These are phyloP conservation scores for Yamadazyma ubonensis DNA, from an alignment of 805 yeast species.

Conservation along the genomic window DNA sequence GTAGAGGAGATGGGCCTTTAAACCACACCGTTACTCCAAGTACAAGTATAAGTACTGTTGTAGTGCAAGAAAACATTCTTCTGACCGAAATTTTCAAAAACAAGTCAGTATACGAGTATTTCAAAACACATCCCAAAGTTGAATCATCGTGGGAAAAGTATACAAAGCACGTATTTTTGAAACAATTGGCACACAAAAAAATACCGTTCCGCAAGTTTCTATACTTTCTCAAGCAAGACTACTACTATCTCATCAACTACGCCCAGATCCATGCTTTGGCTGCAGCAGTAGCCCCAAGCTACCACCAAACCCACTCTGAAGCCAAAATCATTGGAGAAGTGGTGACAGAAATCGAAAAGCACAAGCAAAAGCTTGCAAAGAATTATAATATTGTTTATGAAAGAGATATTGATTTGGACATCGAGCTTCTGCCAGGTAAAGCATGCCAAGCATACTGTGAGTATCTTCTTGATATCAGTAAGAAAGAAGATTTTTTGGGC, in stretches of 20 bases:
- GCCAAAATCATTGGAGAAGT: conserved; percentile 51
- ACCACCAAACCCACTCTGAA: conserved; percentile 50
- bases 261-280: conserved; percentile 65
- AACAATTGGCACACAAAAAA: conserved; percentile 49
- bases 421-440: conserved; percentile 46
- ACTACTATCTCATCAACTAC: conserved; percentile 65
- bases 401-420: conserved; percentile 38
- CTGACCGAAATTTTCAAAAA: conserved; percentile 4
- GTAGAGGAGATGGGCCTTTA: conserved; percentile 69
- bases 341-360: conserved; percentile 55
- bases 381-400: conserved; percentile 41
- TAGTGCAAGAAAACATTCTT: conserved; percentile 1
- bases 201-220: conserved; percentile 52
- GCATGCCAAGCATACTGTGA: conserved; percentile 64
- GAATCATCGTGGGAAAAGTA: conserved; percentile 57
- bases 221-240: conserved; percentile 62
- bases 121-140: conserved; percentile 57
- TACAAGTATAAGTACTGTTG: conserved; percentile 8
- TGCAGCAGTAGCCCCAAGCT: conserved; percentile 58
- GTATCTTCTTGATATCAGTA: conserved; percentile 54
- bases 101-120: conserved; percentile 41
- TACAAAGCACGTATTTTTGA: conserved; percentile 60
- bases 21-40: conserved; percentile 55
- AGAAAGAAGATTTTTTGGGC: conserved; percentile 57
- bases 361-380: conserved; percentile 46